These are phyloP conservation scores for Casuarina glauca DNA, from an alignment of 306 rosid genomes.

Conservation along the genomic window DNA sequence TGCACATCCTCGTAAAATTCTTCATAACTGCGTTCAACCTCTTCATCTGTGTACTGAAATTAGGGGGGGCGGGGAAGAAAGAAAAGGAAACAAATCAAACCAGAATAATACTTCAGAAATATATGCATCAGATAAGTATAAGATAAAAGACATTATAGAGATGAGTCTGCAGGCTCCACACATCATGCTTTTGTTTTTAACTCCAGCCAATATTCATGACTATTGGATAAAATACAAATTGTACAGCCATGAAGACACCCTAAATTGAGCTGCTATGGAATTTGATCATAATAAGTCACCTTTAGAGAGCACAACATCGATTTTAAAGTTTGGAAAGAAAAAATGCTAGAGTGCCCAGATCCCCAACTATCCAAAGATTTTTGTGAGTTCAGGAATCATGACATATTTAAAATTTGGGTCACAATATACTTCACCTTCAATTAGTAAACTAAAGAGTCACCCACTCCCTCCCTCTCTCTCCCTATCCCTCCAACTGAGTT, in stretches of 20 bases:
- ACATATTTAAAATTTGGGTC: neutral
- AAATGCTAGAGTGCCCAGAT: neutral
- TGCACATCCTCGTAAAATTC: slow-evolving; percentile 98
- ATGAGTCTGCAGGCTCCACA: slow-evolving; percentile 13
- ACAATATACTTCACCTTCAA: neutral
- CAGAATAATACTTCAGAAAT: slow-evolving; percentile 16
- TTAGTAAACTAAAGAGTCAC: neutral
- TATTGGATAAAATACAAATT: neutral
- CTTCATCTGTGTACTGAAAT: slow-evolving; percentile 86
- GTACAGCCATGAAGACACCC: neutral
- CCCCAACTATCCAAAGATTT: neutral
- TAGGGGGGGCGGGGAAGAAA: neutral
- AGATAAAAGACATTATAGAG: slow-evolving; percentile 19
- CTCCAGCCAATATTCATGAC: neutral
- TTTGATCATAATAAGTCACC: neutral
- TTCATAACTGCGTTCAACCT: slow-evolving; percentile 72
- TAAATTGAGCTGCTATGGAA: neutral
- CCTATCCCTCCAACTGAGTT: neutral
- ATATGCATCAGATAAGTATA: slow-evolving; percentile 16
- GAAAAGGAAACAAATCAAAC: slow-evolving; percentile 30
- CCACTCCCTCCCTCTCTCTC: neutral
- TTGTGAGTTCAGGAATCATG: neutral
- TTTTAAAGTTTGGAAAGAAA: neutral
- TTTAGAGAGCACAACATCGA: neutral
- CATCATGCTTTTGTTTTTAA: slow-evolving; percentile 1